These are phyloP conservation scores for Mycena chlorophos DNA, from an alignment of 768 basidiomycete species.

Conservation along the genomic window DNA sequence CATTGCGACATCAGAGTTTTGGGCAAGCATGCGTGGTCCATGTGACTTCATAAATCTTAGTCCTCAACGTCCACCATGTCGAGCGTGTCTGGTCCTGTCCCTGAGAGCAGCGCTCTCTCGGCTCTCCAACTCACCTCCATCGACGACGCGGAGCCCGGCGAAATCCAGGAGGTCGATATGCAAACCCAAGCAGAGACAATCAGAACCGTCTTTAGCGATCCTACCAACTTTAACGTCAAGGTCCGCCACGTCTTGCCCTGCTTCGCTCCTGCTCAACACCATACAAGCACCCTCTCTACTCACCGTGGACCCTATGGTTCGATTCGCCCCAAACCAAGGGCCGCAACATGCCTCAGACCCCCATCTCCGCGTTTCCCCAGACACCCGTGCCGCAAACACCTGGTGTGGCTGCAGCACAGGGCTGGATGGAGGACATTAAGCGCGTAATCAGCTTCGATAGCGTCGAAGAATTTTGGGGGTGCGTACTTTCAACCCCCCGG, in stretches of 20 bases:
- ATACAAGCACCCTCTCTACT: conserved; percentile 85
- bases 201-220: conserved; percentile 91
- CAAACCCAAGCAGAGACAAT: conserved; percentile 79
- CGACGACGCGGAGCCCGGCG: conserved; percentile 60
- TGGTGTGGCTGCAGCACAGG: conserved; percentile 69
- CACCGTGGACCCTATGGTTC: conserved; percentile 97
- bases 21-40: conserved; percentile 1
- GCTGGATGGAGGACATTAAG: conserved; percentile 99
- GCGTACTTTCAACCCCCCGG: conserved; percentile 30
- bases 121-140: conserved; percentile 63
- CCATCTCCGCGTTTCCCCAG: conserved; percentile 73
- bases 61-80: conserved; percentile 40
- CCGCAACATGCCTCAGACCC: conserved; percentile 84
- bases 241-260: conserved; percentile 39
- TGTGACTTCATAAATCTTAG: conserved; percentile 13
- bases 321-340: conserved; percentile 92
- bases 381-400: conserved; percentile 76
- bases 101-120: conserved; percentile 74
- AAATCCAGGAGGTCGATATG: conserved; percentile 87
- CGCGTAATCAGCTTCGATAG: conserved; percentile 94
- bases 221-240: conserved; percentile 95
- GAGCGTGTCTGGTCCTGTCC: conserved; percentile 67
- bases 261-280: neutral
- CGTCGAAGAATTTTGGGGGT: conserved; percentile 99
- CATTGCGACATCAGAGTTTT: conserved; percentile 5